Evolutionary conservation across 306 rosid genomes (phyloP), one percentile per base, ranked within the genome.

Genomic region (Corylus heterophylla): DNA sequence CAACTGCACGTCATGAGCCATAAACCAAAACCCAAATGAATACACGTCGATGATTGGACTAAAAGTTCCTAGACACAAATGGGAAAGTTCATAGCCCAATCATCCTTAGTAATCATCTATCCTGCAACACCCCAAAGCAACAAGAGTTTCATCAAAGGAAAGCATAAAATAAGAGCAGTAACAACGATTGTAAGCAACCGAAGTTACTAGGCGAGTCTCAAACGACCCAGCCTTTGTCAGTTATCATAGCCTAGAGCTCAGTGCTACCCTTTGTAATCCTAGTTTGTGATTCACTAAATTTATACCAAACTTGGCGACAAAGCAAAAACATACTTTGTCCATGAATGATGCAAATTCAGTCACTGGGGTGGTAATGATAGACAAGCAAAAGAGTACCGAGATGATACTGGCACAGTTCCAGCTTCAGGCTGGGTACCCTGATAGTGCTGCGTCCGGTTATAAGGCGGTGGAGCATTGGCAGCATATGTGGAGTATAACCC

Each of bases 381-480:
- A 68, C 97, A 89, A 0, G 92, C 86, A 78, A 89, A 86, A 44
- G 90, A 85, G 84, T 94, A 90, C 22, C 93, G 94, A 45, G 92
- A 89, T 18, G 96, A 86, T 68, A 88, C 88, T 4, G 90, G 94
- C 48, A 83, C 69, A 12, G 78, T 45, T 4, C 83, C 42, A 3
- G 76, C 69, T 20, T 89, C 93, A 66, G 64, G 81, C 76, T 62
- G 71, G 22, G 71, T 73, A 64, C 55, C 71, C 14, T 14, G 81
- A 76, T 81, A 79, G 66, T 64, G 86, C 52, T 74, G 86, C 22
- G 31, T 76, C 75, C 52, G 80, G 69, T 74, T 83, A 69, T 89
- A 84, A 29, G 77, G 86, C 1, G 86, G 74, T 75, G 77, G 69
- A 74, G 93, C 78, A 66, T 83, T 92, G 37, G 90, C 83, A 35